These are phyloP conservation scores for Orbilia quercus DNA, from an alignment of 2,329 filamentous ascomycete genomes.

Conservation along the genomic window DNA sequence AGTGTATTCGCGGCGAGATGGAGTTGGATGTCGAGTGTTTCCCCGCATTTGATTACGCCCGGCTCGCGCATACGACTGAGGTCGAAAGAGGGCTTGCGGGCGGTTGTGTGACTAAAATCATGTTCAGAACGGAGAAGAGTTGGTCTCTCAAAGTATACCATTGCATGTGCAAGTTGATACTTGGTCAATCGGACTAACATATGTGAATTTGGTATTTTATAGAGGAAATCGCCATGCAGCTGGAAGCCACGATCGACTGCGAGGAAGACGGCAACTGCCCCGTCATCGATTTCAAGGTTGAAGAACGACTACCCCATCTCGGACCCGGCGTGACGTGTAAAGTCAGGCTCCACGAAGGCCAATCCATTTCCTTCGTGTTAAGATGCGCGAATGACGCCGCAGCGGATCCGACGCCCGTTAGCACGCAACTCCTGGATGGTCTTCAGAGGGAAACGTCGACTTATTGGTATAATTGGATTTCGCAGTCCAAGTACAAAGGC, in stretches of 20 bases:
- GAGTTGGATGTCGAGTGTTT: slow-evolving; percentile 77
- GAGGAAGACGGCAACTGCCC: slow-evolving; percentile 69
- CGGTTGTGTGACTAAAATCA: slow-evolving; percentile 38
- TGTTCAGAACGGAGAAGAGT: slow-evolving; percentile 51
- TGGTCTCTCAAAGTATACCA: too few species aligned
- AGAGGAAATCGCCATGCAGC: slow-evolving; percentile 70
- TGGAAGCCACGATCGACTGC: slow-evolving; percentile 75
- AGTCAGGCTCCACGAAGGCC: slow-evolving; percentile 73
- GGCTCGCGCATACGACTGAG: slow-evolving; percentile 71
- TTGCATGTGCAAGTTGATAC: too few species aligned
- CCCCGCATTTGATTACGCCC: slow-evolving; percentile 77
- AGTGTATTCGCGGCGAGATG: slow-evolving; percentile 76
- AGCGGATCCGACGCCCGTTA: slow-evolving; percentile 71
- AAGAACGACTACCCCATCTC: slow-evolving; percentile 67
- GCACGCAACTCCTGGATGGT: slow-evolving; percentile 69
- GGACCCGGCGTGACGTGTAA: slow-evolving; percentile 73
- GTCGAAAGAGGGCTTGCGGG: slow-evolving; percentile 65
- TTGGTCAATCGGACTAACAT: slow-evolving; percentile 14
- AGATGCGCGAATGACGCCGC: slow-evolving; percentile 66
- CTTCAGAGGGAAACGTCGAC: slow-evolving; percentile 76
- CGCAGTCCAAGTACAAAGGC: slow-evolving; percentile 76
- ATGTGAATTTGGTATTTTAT: background rate
- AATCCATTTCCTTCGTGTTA: slow-evolving; percentile 76
- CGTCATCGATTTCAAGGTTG: slow-evolving; percentile 69
- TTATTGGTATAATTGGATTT: slow-evolving; percentile 80